Evolutionary conservation across 495 filamentous ascomycete species (phyloP), one percentile per base, ranked within the genome.

Genomic region (Aspergillus cristatus): DNA sequence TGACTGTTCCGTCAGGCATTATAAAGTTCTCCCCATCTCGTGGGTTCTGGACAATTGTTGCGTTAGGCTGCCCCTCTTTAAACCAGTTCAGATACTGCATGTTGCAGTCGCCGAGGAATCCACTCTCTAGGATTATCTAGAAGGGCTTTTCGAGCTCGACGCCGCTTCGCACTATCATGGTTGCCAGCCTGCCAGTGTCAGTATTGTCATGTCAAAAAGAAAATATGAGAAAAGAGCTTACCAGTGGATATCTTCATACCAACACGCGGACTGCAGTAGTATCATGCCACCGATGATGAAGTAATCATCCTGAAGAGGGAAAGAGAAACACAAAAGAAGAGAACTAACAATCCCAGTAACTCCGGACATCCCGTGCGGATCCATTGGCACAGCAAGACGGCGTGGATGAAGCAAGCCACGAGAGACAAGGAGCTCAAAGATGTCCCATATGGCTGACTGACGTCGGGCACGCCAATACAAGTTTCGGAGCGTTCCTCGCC

Each of bases 101-200:
- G 3, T 18, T 3, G 34, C 16, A 24, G 7, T 38, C 24, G 11
- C 35, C 35, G 2, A 38, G 15, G 14, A 38, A 29, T 7, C 24
- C n/a, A 14, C 35, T 38, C 2, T 20, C 24, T 3, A 3, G 24
- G 24, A 38, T 38, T 3, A 24, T 38, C 3, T 38, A 11, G 14
- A 38, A 14, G 4, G 29, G 35, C n/a, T 28, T 16, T 6, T 3
- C 4, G 11, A 38, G 12, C 6, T 30, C 15, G 6, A n/a, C 35
- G 7, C 35, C 35, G 18, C 24, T 30, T 3, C 35, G 20, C 5
- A 25, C 35, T 13, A 38, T 38, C 22, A 38, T 38, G 3, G 35
- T 38, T 10, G 35, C 35, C 3, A 38, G 14, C 35, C 34, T 35
- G n/a, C n/a, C n/a, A n/a, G n/a, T n/a, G n/a, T n/a, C n/a, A n/a